Base-by-base conservation (phyloP, 1,139 yeast species). In the Suhomyces terraborum region DNA sequence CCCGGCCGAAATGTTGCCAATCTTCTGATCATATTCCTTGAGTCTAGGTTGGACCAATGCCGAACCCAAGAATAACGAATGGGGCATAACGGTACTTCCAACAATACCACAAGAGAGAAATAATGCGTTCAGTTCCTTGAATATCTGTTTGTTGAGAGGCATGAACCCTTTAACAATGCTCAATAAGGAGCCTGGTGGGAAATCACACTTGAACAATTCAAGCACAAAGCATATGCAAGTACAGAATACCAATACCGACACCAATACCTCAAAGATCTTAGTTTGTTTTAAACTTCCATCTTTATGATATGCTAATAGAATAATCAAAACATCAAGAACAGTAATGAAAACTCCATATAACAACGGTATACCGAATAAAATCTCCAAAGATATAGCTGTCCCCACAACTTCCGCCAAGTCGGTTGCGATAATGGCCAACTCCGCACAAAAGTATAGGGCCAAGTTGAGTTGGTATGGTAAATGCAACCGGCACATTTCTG, bases 371-470 rank as follows among this genome's bases (percentile, higher is more conserved):
- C 76, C 77, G 56, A 85, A 83, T 36, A 85, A 58, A 41, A 85
- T 89, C 49, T 93, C 85, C 44, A 91, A 73, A 1, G 97, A 87
- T 40, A 91, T 84, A 5, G 96, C 96, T 4, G 96, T 87, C 9
- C 97, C 97, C 12, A 89, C 91, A 23, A 85, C 91, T 56, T 85
- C 94, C 1, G 93, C 93, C 53, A 85, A 68, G 58, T 85, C 94
- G 0, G 94, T 85, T 10, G 96, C 96, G 31, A 89, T 82, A 43
- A 89, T 91, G 16, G 97, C 95, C 19, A 86, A 64, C 56, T 91
- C 97, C 0, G 96, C 93, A 56, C 88, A 75, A 1, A 77, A 55
- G 58, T 88, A 91, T 2, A 89, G 70, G 14, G 76, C 52, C 20
- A 84, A 54, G 55, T 88, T 87, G 49, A 82, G 58, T 53, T 75